Evolutionary conservation across 495 filamentous ascomycete genomes (phyloP).

Genomic region (Entonaema liquescens): DNA sequence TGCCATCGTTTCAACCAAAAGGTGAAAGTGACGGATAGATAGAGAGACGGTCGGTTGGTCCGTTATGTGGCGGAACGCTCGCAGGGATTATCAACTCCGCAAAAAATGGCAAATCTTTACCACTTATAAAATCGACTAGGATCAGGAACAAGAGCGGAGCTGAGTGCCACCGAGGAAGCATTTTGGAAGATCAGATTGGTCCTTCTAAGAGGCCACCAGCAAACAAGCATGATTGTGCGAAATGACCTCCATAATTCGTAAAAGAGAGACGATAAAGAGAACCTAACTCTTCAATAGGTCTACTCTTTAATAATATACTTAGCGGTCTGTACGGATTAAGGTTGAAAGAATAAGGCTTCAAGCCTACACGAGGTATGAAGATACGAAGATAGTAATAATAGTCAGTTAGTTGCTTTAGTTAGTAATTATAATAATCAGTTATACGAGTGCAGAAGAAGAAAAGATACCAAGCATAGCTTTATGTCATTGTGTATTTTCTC

Average conservation of each 20-base stretch:
- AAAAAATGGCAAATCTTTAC: slow-evolving; percentile 38
- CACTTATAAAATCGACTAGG: slow-evolving; percentile 27
- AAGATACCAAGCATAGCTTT: too few relatives aligned
- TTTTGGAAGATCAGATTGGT: slow-evolving; percentile 39
- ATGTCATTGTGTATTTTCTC: too few relatives aligned
- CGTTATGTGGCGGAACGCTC: slow-evolving; percentile 10
- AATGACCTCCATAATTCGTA: slow-evolving; percentile 14
- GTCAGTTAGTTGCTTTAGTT: too few relatives aligned
- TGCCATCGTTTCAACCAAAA: slow-evolving; percentile 27
- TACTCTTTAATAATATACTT: not conserved
- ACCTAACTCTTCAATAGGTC: not conserved
- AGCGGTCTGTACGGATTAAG: not conserved
- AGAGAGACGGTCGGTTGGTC: slow-evolving; percentile 22
- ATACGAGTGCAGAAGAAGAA: too few relatives aligned
- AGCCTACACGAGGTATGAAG: not conserved
- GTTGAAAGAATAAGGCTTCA: not conserved
- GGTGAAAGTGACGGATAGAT: slow-evolving; percentile 30
- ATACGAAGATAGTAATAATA: not conserved
- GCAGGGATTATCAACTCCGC: slow-evolving; percentile 35
- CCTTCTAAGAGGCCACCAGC: slow-evolving; percentile 21
- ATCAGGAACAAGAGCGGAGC: slow-evolving; percentile 29
- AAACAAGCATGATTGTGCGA: slow-evolving; percentile 37
- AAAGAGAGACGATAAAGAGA: not conserved
- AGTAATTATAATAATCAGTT: not conserved
- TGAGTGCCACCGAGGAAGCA: slow-evolving; percentile 36